A percentile compares a stretch with the other conserved stretches of the same genome.
These are phyloP conservation scores for Lagerstroemia speciosa DNA, from an alignment of 345 rosid genomes.

Conservation along the genomic window DNA sequence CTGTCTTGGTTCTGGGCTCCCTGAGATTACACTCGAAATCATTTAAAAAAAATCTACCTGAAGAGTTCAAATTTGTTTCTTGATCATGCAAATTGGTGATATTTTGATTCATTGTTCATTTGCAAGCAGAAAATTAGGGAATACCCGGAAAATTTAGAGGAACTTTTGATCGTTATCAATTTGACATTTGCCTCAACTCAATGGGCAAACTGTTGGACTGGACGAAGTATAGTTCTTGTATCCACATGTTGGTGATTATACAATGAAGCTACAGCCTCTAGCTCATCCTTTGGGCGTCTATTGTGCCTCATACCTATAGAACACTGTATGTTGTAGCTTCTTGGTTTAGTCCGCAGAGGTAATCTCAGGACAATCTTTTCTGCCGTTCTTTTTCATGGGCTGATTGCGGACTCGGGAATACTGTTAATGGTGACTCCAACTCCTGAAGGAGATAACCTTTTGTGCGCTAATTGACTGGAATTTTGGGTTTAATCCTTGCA, in stretches of 20 bases:
- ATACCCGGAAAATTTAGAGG: too few relatives aligned
- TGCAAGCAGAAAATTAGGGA: not conserved
- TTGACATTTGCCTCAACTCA: too few relatives aligned
- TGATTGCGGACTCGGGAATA: conserved; percentile 3
- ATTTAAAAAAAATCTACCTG: not conserved
- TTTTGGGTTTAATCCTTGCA: too few relatives aligned
- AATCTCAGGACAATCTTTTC: conserved; percentile 1
- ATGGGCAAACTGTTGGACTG: too few relatives aligned
- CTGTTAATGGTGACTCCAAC: too few relatives aligned
- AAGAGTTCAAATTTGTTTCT: not conserved
- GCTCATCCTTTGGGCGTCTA: too few relatives aligned
- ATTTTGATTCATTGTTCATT: not conserved
- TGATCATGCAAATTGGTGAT: not conserved
- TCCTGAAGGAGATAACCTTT: not conserved
- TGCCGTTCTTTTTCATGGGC: conserved; percentile 4
- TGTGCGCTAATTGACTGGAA: not conserved
- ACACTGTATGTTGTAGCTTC: too few relatives aligned
- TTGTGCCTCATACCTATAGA: too few relatives aligned
- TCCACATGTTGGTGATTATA: too few relatives aligned
- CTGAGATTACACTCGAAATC: not conserved
- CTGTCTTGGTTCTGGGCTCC: not conserved
- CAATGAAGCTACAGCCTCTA: too few relatives aligned
- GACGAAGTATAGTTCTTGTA: too few relatives aligned
- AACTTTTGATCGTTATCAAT: too few relatives aligned
- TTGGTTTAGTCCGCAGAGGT: conserved; percentile 83